A percentile compares a stretch with the other conserved stretches of the same genome.
phyloP scores from a whole-genome alignment of 2,329 filamentous ascomycete genomes.

The Cryphonectria naterciae region DNA sequence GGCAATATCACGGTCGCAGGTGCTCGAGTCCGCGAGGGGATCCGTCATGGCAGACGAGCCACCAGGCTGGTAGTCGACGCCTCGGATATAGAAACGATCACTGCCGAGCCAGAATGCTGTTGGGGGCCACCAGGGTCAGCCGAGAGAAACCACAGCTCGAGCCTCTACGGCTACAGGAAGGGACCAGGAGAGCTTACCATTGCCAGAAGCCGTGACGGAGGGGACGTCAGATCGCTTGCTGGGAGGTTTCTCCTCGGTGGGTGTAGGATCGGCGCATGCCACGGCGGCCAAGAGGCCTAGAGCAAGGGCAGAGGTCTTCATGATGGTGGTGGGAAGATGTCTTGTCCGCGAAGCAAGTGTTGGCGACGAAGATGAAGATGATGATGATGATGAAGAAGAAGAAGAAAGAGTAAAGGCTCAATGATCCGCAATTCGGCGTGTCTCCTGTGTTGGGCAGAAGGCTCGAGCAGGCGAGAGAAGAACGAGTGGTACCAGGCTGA shows the following conservation, averaged over 20 bases:
- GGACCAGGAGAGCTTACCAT: slow-evolving; percentile 47
- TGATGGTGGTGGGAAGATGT: slow-evolving; percentile 38
- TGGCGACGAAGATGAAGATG: neutral
- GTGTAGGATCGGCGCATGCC: slow-evolving; percentile 55
- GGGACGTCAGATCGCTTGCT: slow-evolving; percentile 55
- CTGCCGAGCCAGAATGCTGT: slow-evolving; percentile 59
- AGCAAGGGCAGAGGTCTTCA: slow-evolving; percentile 54
- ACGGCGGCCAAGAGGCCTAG: slow-evolving; percentile 53
- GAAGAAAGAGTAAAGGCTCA: neutral
- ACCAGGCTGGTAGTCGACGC: slow-evolving; percentile 67
- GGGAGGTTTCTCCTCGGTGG: slow-evolving; percentile 51
- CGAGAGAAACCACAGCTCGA: neutral
- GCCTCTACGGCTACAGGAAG: neutral
- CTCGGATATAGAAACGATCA: slow-evolving; percentile 62
- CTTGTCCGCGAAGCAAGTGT: neutral
- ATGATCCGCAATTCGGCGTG: neutral
- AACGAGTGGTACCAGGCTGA: neutral
- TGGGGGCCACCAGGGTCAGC: neutral
- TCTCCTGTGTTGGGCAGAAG: neutral
- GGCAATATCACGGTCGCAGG: slow-evolving; percentile 78
- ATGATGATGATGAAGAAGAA: too few species aligned
- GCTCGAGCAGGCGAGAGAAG: neutral
- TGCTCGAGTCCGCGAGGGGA: slow-evolving; percentile 71
- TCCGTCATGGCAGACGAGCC: slow-evolving; percentile 63
- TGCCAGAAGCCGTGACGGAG: slow-evolving; percentile 58